These are phyloP conservation scores for Fusarium coicis DNA, from an alignment of 2,329 filamentous ascomycete species.

Conservation along the genomic window DNA sequence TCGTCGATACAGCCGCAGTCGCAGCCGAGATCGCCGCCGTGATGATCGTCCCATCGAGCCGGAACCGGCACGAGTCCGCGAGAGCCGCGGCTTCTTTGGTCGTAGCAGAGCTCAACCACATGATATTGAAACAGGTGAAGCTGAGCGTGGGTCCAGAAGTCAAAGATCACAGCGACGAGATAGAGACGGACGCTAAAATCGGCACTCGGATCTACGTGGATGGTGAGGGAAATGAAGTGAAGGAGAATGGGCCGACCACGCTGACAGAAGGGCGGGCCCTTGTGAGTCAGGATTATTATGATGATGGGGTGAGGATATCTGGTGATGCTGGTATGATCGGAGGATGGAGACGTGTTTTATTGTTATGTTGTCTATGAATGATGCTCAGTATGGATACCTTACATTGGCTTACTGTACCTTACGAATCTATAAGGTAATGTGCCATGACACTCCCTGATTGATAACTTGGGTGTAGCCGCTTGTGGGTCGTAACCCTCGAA, in stretches of 20 bases:
- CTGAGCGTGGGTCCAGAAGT: conserved; percentile 21
- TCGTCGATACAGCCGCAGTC: conserved; percentile 29
- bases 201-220: conserved; percentile 28
- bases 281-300: conserved; percentile 34
- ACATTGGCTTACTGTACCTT: neutral
- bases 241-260: neutral
- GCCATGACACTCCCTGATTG: conserved; percentile 29
- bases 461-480: conserved; percentile 16
- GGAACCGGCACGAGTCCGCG: conserved; percentile 43
- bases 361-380: conserved; percentile 24
- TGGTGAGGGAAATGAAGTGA: neutral
- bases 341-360: conserved; percentile 17
- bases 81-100: conserved; percentile 45
- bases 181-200: conserved; percentile 34
- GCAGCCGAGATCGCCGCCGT: conserved; percentile 22
- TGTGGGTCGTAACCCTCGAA: conserved; percentile 13
- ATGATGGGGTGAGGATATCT: neutral
- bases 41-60: conserved; percentile 41
- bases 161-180: conserved; percentile 38
- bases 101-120: conserved; percentile 43
- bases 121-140: conserved; percentile 47
- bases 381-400: conserved; percentile 7
- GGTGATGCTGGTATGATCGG: conserved; percentile 11
- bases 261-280: conserved; percentile 22
- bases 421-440: neutral